Conservation (phyloP, 2,329 filamentous ascomycete genomes). For the Pseudocercospora eumusae region DNA sequence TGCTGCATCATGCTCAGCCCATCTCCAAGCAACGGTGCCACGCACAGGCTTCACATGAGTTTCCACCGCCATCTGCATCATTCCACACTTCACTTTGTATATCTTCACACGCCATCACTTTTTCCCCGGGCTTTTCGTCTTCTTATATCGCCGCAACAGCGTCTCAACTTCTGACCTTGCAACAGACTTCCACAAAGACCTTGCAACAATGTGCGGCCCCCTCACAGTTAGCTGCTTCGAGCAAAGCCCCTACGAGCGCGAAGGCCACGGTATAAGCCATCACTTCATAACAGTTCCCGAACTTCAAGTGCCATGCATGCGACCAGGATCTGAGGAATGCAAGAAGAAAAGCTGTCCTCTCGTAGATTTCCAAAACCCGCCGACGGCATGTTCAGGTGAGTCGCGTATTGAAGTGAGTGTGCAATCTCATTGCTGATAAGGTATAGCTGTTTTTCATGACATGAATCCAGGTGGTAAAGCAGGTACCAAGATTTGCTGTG, state of each 20-base stretch:
- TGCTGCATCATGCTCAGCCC: neutral
- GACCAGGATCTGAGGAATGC: constrained; percentile 18
- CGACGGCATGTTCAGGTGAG: constrained; percentile 24
- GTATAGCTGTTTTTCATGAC: neutral
- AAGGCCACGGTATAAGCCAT: constrained; percentile 6
- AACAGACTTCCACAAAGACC: neutral
- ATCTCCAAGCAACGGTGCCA: neutral
- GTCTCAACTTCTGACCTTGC: neutral
- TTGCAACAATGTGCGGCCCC: constrained; percentile 15
- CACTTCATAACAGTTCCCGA: constrained; percentile 17
- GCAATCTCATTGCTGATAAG: neutral
- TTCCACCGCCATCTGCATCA: neutral
- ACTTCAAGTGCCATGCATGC: constrained; percentile 19
- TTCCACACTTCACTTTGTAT: neutral
- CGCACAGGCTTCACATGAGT: neutral
- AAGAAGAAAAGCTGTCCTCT: constrained; percentile 9
- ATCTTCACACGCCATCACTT: neutral
- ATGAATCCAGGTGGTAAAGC: constrained; percentile 7
- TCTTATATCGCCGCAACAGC: neutral
- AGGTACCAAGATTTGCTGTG: constrained; percentile 1
- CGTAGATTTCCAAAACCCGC: constrained; percentile 21
- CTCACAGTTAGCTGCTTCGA: constrained; percentile 21
- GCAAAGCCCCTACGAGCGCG: neutral
- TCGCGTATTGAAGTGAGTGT: neutral
- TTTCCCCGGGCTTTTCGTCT: neutral